These are phyloP conservation scores for Sequoiadendron giganteum DNA, from an alignment of 75 land plant species.

Conservation along the genomic window DNA sequence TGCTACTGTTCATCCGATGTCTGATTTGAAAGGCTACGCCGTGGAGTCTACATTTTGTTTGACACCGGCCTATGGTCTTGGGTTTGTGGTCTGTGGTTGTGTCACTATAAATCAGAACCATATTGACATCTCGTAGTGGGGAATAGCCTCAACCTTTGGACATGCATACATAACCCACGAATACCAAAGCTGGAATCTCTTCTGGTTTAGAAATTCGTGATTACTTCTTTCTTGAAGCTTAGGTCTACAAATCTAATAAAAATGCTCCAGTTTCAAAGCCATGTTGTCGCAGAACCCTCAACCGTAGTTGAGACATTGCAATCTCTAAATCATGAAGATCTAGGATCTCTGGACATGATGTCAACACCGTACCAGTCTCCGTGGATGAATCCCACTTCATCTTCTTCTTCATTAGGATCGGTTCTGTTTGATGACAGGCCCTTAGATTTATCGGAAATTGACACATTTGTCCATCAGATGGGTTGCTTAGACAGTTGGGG, in stretches of 20 bases:
- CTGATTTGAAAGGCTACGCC: background rate
- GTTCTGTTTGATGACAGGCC: background rate
- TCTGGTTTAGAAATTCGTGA: background rate
- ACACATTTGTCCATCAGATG: conserved; percentile 5
- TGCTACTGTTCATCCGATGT: background rate
- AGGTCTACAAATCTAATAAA: background rate
- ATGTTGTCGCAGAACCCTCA: background rate
- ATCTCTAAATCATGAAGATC: background rate
- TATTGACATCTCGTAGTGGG: background rate
- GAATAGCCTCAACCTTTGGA: background rate
- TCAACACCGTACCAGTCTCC: conserved; percentile 5
- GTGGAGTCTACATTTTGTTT: background rate
- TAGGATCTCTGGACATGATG: background rate
- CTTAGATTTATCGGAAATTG: background rate
- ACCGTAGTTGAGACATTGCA: background rate
- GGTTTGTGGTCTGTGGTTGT: background rate
- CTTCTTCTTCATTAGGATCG: background rate
- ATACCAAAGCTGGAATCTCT: background rate
- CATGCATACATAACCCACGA: background rate
- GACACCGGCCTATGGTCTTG: background rate
- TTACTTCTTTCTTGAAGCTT: background rate
- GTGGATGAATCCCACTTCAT: conserved; percentile 7
- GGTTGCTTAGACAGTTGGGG: conserved; percentile 3
- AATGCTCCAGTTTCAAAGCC: background rate
- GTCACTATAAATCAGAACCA: background rate